Evolutionary conservation across 148 eudicot genomes (phyloP).

Genomic region (Rhododendron ovatum): DNA sequence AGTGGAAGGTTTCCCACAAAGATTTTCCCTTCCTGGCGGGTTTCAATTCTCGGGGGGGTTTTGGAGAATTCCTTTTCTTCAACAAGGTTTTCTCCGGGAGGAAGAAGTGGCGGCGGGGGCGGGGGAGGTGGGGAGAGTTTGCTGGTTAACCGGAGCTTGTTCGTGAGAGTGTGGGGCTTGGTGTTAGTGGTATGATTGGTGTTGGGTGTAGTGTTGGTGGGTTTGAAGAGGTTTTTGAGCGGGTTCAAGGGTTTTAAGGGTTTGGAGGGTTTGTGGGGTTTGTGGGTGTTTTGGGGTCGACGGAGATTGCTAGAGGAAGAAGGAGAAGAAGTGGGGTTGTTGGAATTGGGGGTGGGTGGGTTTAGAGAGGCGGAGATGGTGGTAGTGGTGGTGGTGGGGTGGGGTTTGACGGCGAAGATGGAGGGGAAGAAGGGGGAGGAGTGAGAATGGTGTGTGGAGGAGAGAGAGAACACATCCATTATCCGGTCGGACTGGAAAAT

Average conservation of each 20-base stretch:
- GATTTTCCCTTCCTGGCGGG: conserved; percentile 70
- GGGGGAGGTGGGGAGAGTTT: conserved; percentile 72
- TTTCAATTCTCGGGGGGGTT: conserved; percentile 17
- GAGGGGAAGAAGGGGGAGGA: conserved; percentile 21
- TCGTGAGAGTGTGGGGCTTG: conserved; percentile 21
- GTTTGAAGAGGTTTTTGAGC: conserved; percentile 40
- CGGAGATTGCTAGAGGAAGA: conserved; percentile 34
- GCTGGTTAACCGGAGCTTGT: conserved; percentile 71
- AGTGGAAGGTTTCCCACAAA: conserved; percentile 85
- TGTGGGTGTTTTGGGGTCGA: conserved; percentile 43
- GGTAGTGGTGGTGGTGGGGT: conserved; percentile 16
- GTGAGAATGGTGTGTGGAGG: conserved; percentile 34
- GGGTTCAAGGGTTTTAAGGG: conserved; percentile 38
- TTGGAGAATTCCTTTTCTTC: conserved; percentile 8
- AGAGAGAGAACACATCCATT: conserved; percentile 40
- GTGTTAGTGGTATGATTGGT: conserved; percentile 8
- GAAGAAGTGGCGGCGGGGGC: not conserved
- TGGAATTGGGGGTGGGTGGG: conserved; percentile 21
- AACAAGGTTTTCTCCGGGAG: not conserved
- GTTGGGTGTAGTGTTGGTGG: conserved; percentile 15
- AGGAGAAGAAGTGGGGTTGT: conserved; percentile 31
- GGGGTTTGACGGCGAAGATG: conserved; percentile 32
- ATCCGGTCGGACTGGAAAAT: not conserved
- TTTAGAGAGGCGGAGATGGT: conserved; percentile 3
- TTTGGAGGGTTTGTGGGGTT: conserved; percentile 30